These are phyloP conservation scores for Cladophialophora carrionii DNA, from an alignment of 2,329 filamentous ascomycete species.

Conservation along the genomic window DNA sequence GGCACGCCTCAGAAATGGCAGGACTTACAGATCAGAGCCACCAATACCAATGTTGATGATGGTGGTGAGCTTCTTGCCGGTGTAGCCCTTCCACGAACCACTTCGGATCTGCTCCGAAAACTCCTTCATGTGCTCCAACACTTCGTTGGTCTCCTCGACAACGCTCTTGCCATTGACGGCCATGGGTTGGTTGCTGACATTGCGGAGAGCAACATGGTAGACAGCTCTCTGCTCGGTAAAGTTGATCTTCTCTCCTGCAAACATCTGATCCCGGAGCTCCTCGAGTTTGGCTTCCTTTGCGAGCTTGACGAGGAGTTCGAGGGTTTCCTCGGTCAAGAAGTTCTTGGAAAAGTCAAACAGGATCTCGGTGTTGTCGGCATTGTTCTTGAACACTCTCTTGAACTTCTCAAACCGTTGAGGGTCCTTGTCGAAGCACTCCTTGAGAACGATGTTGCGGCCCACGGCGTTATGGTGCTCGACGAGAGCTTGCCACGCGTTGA, in stretches of 20 bases:
- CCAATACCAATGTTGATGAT: constrained; percentile 98
- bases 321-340: constrained; percentile 90
- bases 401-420: constrained; percentile 88
- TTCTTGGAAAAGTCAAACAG: constrained; percentile 99
- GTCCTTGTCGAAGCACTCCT: constrained; percentile 89
- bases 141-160: constrained; percentile 87
- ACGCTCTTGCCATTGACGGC: constrained; percentile 90
- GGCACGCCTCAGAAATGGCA: not conserved
- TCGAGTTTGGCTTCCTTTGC: constrained; percentile 89
- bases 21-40: constrained; percentile 89
- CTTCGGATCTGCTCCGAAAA: constrained; percentile 94
- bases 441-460: constrained; percentile 87
- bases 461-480: constrained; percentile 85
- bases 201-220: constrained; percentile 92
- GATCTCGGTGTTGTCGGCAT: constrained; percentile 78
- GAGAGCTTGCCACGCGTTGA: constrained; percentile 85
- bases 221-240: constrained; percentile 97
- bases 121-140: constrained; percentile 96
- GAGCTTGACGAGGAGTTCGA: constrained; percentile 82
- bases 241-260: constrained; percentile 97
- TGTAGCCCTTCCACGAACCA: constrained; percentile 95
- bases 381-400: constrained; percentile 78
- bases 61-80: constrained; percentile 94
- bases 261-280: constrained; percentile 96
- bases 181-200: constrained; percentile 78